Evolutionary conservation across 257 asterid genomes (phyloP), one percentile per base, ranked within the genome.

Genomic region (Fraxinus pennsylvanica): DNA sequence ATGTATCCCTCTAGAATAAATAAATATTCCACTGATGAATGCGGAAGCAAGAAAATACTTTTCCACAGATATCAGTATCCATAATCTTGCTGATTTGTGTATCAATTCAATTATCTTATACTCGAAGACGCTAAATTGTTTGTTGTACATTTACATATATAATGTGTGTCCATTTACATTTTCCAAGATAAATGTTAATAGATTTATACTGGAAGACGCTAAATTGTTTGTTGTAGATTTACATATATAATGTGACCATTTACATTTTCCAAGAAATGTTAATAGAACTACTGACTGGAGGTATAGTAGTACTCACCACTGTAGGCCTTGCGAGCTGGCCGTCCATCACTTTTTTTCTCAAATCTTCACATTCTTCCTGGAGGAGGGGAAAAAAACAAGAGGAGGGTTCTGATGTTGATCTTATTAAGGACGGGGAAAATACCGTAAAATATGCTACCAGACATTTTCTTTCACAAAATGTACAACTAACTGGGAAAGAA

Each of bases 351-450:
- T 80, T 92, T 22, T 76, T 79, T 77, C 74, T 81, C 86, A 94
- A 81, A 41, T 88, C 93, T 41, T 81, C 86, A 74, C 94, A 90
- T 85, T 94, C 97, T 79, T 84, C 96, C 98, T 94, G 90, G 6
- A 80, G 27, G 27, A 25, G 27, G 27, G 27, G 83, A 47, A 80
- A 36, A 50, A 65, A 74, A 61, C 7, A 21, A 54, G 27, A 13
- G 3, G 52, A 12, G 17, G 17, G 17, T 8, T 57, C 66, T 57
- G 13, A n/a, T 61, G 33, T 25, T 21, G 32, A 61, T 61, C 30
- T 61, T 22, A 61, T 21, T 25, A 22, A 61, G 68, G 17, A 61
- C 6, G 17, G 30, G 33, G 32, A 57, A 6, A 61, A 61, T 22
- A 57, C 33, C 15, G 1, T 9, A 61, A 61, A 21, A 21, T 61